A percentile compares a stretch with the other conserved stretches of the same genome.
Evolutionary conservation across 2,329 filamentous ascomycete species (phyloP).

Genomic region (Bipolaris gigantea): DNA sequence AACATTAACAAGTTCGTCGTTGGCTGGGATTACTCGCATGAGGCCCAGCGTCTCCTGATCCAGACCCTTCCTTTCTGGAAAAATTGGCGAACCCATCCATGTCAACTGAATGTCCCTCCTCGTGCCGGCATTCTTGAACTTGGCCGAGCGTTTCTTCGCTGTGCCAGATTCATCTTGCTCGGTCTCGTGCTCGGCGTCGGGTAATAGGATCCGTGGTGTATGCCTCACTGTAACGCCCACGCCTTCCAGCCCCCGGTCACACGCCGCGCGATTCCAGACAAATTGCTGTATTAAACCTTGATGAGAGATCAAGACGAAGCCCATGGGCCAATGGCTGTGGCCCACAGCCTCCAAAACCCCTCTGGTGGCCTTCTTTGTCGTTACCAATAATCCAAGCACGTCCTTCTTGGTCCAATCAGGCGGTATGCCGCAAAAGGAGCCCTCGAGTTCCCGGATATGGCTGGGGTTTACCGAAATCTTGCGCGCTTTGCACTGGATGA

Average conservation of each 20-base stretch:
- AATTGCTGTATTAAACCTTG: conserved; percentile 67
- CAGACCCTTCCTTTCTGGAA: conserved; percentile 27
- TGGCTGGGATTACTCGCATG: conserved; percentile 1
- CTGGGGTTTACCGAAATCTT: conserved; percentile 55
- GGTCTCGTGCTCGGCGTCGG: conserved; percentile 4
- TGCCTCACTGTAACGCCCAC: conserved; percentile 43
- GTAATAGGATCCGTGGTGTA: conserved; percentile 20
- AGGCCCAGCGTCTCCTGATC: conserved; percentile 27
- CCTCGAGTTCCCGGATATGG: conserved; percentile 74
- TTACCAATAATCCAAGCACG: conserved; percentile 69
- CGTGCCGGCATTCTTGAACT: conserved; percentile 25
- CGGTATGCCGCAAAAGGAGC: conserved; percentile 74
- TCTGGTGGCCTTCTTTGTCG: conserved; percentile 70
- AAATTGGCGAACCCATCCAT: conserved; percentile 44
- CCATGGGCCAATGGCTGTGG: conserved; percentile 69
- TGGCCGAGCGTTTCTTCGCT: conserved; percentile 8
- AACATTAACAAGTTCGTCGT: not conserved
- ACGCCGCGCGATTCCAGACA: conserved; percentile 70
- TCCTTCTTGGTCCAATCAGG: conserved; percentile 69
- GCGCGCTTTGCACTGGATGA: conserved; percentile 71
- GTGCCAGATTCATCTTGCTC: conserved; percentile 4
- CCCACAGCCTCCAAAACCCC: conserved; percentile 75
- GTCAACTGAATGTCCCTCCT: conserved; percentile 42
- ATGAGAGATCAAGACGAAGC: conserved; percentile 64
- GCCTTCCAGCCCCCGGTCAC: conserved; percentile 64